phyloP scores from a whole-genome alignment of 192 early-diverging fungal species.

The Obelidium mucronatum region DNA sequence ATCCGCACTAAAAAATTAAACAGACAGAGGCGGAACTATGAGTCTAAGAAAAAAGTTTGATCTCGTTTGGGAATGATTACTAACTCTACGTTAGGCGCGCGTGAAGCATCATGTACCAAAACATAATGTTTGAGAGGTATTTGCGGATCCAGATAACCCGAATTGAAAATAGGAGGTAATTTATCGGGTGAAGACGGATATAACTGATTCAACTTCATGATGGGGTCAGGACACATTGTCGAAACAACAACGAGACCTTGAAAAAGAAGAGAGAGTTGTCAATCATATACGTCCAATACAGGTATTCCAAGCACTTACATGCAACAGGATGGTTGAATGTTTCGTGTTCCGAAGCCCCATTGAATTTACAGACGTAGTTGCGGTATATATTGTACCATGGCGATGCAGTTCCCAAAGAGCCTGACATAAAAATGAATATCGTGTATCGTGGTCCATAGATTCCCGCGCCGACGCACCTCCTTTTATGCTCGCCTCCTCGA shows the following conservation, averaged over 20 bases:
- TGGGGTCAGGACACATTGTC: constrained; percentile 77
- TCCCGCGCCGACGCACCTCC: no score
- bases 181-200: constrained; percentile 23
- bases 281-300: background rate
- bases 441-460: no score
- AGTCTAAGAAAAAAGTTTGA: no score
- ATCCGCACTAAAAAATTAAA: constrained; percentile 54
- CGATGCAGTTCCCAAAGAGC: constrained; percentile 35
- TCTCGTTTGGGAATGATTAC: background rate
- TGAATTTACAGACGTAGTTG: constrained; percentile 62
- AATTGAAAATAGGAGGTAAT: constrained; percentile 65
- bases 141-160: constrained; percentile 79
- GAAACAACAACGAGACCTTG: constrained; percentile 64
- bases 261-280: background rate
- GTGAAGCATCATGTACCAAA: constrained; percentile 81
- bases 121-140: constrained; percentile 80
- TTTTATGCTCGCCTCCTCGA: no score
- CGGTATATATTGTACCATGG: constrained; percentile 91
- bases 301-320: constrained; percentile 49
- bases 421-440: no score
- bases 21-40: background rate
- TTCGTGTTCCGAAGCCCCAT: constrained; percentile 86
- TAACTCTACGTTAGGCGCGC: constrained; percentile 40
- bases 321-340: constrained; percentile 95
- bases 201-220: constrained; percentile 69